A percentile compares a stretch with the other conserved stretches of the same genome.
Evolutionary conservation across 1,284 basidiomycete species (phyloP).

Genomic region (Chalciporus sp.): DNA sequence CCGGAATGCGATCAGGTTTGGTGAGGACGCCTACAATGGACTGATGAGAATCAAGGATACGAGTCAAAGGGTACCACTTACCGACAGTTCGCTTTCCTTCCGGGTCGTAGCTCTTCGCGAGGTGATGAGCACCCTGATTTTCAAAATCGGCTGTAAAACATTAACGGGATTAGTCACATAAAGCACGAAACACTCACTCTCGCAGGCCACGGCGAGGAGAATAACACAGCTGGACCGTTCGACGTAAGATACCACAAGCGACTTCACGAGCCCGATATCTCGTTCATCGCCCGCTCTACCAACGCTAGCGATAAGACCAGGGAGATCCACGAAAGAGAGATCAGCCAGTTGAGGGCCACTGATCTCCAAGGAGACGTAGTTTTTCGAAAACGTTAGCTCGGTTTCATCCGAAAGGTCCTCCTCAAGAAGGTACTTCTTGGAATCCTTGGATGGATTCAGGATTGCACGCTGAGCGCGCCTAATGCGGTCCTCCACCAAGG

Average conservation of each 20-base stretch:
- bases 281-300: constrained; percentile 48
- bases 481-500: constrained; percentile 64
- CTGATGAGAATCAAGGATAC: neutral
- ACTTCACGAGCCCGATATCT: constrained; percentile 65
- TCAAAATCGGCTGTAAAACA: constrained; percentile 65
- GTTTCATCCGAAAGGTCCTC: constrained; percentile 37
- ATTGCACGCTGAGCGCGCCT: constrained; percentile 72
- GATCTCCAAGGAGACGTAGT: constrained; percentile 67
- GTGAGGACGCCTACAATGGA: constrained; percentile 68
- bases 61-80: constrained; percentile 30
- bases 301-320: constrained; percentile 68
- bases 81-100: constrained; percentile 70
- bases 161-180: too few species aligned
- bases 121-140: constrained; percentile 65
- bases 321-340: constrained; percentile 58
- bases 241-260: constrained; percentile 62
- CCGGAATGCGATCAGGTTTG: constrained; percentile 73
- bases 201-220: constrained; percentile 70
- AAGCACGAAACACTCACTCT: constrained; percentile 46
- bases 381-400: constrained; percentile 60
- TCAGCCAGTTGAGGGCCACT: constrained; percentile 69
- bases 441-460: constrained; percentile 54
- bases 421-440: constrained; percentile 42
- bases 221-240: constrained; percentile 67
- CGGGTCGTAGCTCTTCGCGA: constrained; percentile 60